A percentile compares a stretch with the other conserved stretches of the same genome.
These are phyloP conservation scores for Ophiocytium majus DNA, from an alignment of 352 stramenopile species.

Conservation along the genomic window DNA sequence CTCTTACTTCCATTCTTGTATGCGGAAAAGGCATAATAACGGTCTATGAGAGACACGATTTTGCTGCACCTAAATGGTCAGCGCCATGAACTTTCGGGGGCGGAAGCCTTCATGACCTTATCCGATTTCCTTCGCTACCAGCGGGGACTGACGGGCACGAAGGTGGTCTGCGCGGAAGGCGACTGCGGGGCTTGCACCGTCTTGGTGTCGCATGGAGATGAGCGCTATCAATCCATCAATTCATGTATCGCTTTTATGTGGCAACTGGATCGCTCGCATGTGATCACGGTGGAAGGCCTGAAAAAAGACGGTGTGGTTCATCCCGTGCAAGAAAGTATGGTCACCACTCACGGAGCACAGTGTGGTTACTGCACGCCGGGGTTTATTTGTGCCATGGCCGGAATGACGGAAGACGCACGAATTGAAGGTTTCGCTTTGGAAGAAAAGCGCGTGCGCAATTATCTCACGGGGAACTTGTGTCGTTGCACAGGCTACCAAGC, in stretches of 20 bases:
- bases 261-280: constrained; percentile 1
- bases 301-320: background rate
- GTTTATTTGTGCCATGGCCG: constrained; percentile 4
- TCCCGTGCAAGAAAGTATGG: constrained; percentile 14
- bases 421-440: background rate
- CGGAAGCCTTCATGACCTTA: constrained; percentile 6
- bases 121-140: constrained; percentile 4
- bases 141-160: background rate
- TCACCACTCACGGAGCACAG: background rate
- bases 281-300: constrained; percentile 10
- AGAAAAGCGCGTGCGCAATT: constrained; percentile 11
- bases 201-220: background rate
- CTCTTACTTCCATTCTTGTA: background rate
- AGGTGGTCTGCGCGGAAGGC: constrained; percentile 10
- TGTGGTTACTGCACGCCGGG: background rate
- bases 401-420: constrained; percentile 1
- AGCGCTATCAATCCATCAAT: constrained; percentile 1
- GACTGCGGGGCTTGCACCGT: constrained; percentile 10
- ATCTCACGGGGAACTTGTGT: constrained; percentile 11
- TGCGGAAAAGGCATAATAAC: background rate
- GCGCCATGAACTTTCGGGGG: background rate
- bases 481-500: constrained; percentile 4
- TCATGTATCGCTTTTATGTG: constrained; percentile 10
- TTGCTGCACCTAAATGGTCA: background rate
- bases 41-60: background rate